Conservation (phyloP, 208 protist genomes). For the Trichomonas vaginalis region DNA sequence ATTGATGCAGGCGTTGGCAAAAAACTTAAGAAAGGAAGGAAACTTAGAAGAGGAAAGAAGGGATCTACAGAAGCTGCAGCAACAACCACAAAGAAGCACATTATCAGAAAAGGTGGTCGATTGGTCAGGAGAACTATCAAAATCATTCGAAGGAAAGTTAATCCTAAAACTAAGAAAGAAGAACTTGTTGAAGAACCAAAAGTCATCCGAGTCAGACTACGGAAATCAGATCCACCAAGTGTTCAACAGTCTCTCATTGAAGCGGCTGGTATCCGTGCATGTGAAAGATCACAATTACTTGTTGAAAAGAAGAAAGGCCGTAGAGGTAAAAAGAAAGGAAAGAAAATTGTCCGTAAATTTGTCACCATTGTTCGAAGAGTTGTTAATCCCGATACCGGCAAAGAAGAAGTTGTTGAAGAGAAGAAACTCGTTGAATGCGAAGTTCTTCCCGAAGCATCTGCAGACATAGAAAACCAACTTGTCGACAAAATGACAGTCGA, state of each 20-base stretch:
- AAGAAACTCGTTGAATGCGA: background rate
- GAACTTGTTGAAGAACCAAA: background rate
- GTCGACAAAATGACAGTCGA: background rate
- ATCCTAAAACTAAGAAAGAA: background rate
- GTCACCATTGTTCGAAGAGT: background rate
- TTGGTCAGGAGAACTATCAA: background rate
- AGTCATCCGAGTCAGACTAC: background rate
- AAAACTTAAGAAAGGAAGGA: background rate
- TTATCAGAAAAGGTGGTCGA: background rate
- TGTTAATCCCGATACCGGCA: background rate
- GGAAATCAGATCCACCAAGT: background rate
- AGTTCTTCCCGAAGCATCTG: background rate
- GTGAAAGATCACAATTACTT: background rate
- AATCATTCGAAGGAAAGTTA: background rate
- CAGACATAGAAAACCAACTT: background rate
- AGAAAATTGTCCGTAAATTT: background rate
- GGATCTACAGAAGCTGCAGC: background rate
- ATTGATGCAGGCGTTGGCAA: background rate
- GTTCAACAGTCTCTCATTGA: background rate
- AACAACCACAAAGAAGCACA: background rate
- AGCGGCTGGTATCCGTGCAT: background rate
- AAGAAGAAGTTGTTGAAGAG: background rate
- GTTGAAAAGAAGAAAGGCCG: background rate
- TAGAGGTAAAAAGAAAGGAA: background rate
- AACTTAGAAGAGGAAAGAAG: background rate